Evolutionary conservation across 352 stramenopile species (phyloP).

Genomic region (Globisporangium radiosum): DNA sequence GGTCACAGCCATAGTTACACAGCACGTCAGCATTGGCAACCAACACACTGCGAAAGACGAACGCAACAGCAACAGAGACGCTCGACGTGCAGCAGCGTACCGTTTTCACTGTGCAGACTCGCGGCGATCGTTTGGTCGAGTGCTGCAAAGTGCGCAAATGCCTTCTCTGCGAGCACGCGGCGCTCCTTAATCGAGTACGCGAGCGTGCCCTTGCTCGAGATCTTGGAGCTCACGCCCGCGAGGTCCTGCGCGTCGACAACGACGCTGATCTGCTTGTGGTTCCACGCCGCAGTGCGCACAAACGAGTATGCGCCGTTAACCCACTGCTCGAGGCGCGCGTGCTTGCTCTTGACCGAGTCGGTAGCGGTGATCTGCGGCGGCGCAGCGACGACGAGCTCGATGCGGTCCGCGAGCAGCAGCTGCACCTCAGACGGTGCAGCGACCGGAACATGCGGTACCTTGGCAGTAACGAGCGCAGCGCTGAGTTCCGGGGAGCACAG

Average conservation of each 20-base stretch:
- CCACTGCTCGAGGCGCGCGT: conserved; percentile 51
- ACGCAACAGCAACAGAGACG: background rate
- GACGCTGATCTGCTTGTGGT: conserved; percentile 84
- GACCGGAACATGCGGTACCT: conserved; percentile 70
- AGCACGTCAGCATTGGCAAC: background rate
- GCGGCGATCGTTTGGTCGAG: conserved; percentile 63
- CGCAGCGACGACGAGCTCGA: conserved; percentile 61
- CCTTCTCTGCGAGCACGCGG: conserved; percentile 67
- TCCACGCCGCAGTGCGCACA: conserved; percentile 78
- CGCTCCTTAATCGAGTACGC: conserved; percentile 67
- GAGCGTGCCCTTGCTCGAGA: conserved; percentile 57
- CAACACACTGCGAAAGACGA: background rate
- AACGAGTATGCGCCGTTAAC: conserved; percentile 72
- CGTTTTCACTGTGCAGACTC: conserved; percentile 40
- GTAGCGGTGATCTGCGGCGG: conserved; percentile 27
- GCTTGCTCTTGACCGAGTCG: conserved; percentile 29
- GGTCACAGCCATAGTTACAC: background rate
- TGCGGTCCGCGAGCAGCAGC: conserved; percentile 59
- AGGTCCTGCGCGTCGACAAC: conserved; percentile 67
- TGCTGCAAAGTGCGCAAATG: conserved; percentile 66
- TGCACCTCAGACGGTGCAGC: conserved; percentile 53
- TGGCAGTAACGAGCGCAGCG: conserved; percentile 56
- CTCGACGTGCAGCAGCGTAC: conserved; percentile 6
- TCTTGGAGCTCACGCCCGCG: conserved; percentile 32
- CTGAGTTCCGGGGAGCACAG: conserved; percentile 47